Evolutionary conservation across 768 basidiomycete species (phyloP), one percentile per base, ranked within the genome.

Genomic region (Cantharellus cinnabarinus): DNA sequence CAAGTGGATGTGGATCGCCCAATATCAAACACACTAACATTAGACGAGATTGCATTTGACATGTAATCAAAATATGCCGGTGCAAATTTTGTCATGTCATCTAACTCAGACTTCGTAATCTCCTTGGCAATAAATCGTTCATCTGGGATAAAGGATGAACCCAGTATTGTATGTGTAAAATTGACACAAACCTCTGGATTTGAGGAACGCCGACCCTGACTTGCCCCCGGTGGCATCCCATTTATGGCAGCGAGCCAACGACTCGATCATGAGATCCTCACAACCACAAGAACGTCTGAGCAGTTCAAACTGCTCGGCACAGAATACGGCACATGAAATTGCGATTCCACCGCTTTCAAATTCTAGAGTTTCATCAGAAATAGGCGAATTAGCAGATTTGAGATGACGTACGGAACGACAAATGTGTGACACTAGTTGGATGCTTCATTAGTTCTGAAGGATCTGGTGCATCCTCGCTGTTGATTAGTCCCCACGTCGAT

Each of bases 61-160:
- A 97, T 93, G 68, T 98, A 99, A 62, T 93, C 86, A 66, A 99
- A 98, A 69, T 99, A 99, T 2, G 89, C 85, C 0, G 94, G 95
- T 10, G 90, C 94, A 70, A 99, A 98, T 0, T 85, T 88, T 64
- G 93, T 89, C 81, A 98, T 87, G 0, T 89, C 88, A 67, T 94
- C 89, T 63, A 97, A 72, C 66, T 99, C 95, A 39, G 86, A 76
- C 60, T 79, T 77, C 0, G 93, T 94, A 37, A 98, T 77, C 64
- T 97, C 94, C 66, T 99, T 99, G 41, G 94, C 89, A 63, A 99
- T 95, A 75, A 98, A 98, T 3, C 95, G 89, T 68, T 98, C 91
- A 66, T 99, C 94, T 95, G 60, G 0, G 15, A 15, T 42, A n/a
- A 29, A 15, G 51, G 34, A 34, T 39, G 38, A 41, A 34, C 35